Percentiles rank a stretch among this genome's conserved stretches.
These are phyloP conservation scores for Geosmithia morbida DNA, from an alignment of 2,329 filamentous ascomycete genomes.

Conservation along the genomic window DNA sequence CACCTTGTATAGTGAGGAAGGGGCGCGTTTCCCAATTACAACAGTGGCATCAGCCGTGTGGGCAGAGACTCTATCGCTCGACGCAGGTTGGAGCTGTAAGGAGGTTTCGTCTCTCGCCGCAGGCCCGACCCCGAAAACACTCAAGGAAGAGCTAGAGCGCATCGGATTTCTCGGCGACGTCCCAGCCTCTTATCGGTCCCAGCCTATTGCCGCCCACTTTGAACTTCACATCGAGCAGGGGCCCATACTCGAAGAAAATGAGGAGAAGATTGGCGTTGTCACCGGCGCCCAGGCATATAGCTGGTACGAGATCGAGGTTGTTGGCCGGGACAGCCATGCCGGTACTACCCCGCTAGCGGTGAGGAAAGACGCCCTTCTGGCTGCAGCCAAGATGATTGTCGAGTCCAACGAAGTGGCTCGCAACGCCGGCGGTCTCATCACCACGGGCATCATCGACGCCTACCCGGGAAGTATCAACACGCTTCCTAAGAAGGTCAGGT, in stretches of 20 bases:
- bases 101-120: conserved; percentile 1
- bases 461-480: conserved; percentile 53
- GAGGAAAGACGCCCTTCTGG: conserved; percentile 14
- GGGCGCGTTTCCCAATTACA: conserved; percentile 61
- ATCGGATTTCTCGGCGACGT: conserved; percentile 53
- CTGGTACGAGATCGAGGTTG: conserved; percentile 11
- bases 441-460: conserved; percentile 12
- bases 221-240: conserved; percentile 79
- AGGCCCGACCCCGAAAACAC: conserved; percentile 3
- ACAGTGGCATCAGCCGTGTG: conserved; percentile 71
- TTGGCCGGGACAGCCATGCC: conserved; percentile 11
- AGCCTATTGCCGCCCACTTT: conserved; percentile 63
- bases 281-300: conserved; percentile 11
- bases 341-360: conserved; percentile 14
- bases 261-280: conserved; percentile 14
- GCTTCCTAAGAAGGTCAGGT: conserved; percentile 48
- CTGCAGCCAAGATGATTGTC: conserved; percentile 12
- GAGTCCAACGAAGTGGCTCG: conserved; percentile 11
- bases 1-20: conserved; percentile 51
- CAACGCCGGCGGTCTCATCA: conserved; percentile 9
- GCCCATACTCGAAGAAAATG: conserved; percentile 46
- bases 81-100: conserved; percentile 34
- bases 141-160: conserved; percentile 40
- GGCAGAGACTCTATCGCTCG: conserved; percentile 51
- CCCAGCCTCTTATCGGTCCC: conserved; percentile 5